These are phyloP conservation scores for Penicillium sp. DNA, from an alignment of 2,329 filamentous ascomycete genomes.

Conservation along the genomic window DNA sequence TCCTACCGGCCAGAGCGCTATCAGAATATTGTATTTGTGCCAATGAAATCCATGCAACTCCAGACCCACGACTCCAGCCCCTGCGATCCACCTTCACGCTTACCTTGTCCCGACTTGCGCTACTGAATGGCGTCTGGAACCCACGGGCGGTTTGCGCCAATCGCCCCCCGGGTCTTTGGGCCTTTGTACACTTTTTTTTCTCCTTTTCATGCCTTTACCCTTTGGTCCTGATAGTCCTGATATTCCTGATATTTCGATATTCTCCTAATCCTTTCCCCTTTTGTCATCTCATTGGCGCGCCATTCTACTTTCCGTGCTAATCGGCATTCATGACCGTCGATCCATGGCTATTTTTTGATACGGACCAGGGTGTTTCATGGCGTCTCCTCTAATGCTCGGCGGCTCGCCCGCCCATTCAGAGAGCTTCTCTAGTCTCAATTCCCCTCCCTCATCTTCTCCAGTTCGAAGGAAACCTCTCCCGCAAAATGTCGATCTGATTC, in stretches of 20 bases:
- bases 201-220: slow-evolving; percentile 10
- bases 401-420: slow-evolving; percentile 22
- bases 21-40: slow-evolving; percentile 16
- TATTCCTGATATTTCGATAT: slow-evolving; percentile 6
- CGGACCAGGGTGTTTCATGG: slow-evolving; percentile 22
- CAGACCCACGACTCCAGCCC: slow-evolving; percentile 14
- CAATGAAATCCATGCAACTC: slow-evolving; percentile 19
- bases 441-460: slow-evolving; percentile 36
- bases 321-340: slow-evolving; percentile 26
- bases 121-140: slow-evolving; percentile 18
- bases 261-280: slow-evolving; percentile 25
- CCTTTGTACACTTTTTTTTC: slow-evolving; percentile 11
- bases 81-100: slow-evolving; percentile 15
- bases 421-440: slow-evolving; percentile 12
- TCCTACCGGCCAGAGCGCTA: slow-evolving; percentile 20
- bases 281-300: slow-evolving; percentile 20
- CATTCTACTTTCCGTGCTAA: slow-evolving; percentile 20
- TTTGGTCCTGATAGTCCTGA: background rate
- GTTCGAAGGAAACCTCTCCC: slow-evolving; percentile 59
- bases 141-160: slow-evolving; percentile 24
- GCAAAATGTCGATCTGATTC: slow-evolving; percentile 47
- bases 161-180: slow-evolving; percentile 7
- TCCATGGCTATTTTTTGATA: slow-evolving; percentile 30
- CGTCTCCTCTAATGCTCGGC: slow-evolving; percentile 17
- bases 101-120: slow-evolving; percentile 13